Base-by-base conservation (phyloP, 225 moss, liverwort and hornwort species). In the Pseudoscleropodium purum region DNA sequence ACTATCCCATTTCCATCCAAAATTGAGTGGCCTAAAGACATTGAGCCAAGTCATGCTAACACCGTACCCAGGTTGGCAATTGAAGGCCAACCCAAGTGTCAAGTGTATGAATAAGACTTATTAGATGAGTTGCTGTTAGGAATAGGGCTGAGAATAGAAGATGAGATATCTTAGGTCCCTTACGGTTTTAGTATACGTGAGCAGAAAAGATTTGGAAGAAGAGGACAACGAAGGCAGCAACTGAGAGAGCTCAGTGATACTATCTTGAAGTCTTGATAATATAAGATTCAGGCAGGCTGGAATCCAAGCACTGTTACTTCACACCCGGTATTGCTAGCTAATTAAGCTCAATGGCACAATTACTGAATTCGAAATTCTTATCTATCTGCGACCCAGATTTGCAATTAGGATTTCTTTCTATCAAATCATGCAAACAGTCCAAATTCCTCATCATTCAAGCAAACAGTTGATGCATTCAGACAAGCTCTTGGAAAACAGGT, bases 171-270 rank as follows among this genome's bases (percentile, higher is more conserved):
- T 57, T 16, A n/a, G 25, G 57, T 59, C 24, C 59, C 10, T 26
- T 27, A 13, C 31, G 45, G 30, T 39, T 41, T n/a, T n/a, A n/a
- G n/a, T n/a, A n/a, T n/a, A n/a, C n/a, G n/a, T n/a, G n/a, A n/a
- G 89, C 93, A 96, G 95, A 85, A 24, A 66, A 94, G 83, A 90
- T 59, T 95, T 57, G 20, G 57, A 57, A 57, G 57, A 20, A 57
- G 56, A 54, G 88, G 94, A 72, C 54, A 54, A 56, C 72, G 72
- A 75, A 89, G 83, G 75, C 82, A 43, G 61, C 54, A 78, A 83
- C 70, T 62, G 27, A 82, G 90, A 83, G 77, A 81, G 85, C 56
- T 85, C 45, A 63, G 63, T 33, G 9, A 36, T 63, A 43, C 57
- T 57, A 57, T 57, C 15, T 59, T 90, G 88, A 90, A 84, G 66